Evolutionary conservation across 331 rosid genomes (phyloP).

Genomic region (Malus hybrid): DNA sequence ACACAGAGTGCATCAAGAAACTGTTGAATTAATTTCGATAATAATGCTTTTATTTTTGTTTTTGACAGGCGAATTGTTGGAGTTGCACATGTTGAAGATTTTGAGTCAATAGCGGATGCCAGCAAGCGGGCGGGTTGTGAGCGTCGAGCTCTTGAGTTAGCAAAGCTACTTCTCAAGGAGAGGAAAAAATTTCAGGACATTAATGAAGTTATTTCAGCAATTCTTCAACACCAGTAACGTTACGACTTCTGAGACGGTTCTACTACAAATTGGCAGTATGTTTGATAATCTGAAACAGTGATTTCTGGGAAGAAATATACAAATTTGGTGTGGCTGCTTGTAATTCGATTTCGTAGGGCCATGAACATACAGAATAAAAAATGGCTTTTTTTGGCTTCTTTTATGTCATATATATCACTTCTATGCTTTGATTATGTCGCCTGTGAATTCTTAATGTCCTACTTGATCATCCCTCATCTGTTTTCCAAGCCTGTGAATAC

Average conservation of each 20-base stretch:
- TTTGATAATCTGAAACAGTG: not conserved
- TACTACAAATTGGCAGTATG: too few species aligned
- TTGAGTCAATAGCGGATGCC: constrained; percentile 64
- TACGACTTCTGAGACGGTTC: too few species aligned
- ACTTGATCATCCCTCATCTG: not conserved
- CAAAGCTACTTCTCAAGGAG: constrained; percentile 68
- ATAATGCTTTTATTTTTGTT: not conserved
- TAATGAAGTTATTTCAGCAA: constrained; percentile 45
- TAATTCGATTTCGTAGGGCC: not conserved
- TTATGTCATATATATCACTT: not conserved
- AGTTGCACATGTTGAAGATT: constrained; percentile 87
- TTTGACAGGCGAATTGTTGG: constrained; percentile 82
- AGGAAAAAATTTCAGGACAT: constrained; percentile 48
- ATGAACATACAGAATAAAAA: not conserved
- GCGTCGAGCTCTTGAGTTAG: constrained; percentile 53
- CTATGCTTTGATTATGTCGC: not conserved
- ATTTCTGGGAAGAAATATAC: not conserved
- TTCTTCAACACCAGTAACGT: constrained; percentile 28
- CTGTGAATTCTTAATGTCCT: not conserved
- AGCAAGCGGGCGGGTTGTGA: constrained; percentile 59
- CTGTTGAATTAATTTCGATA: too few species aligned
- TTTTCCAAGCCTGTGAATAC: not conserved
- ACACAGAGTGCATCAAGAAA: too few species aligned
- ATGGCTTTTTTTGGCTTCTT: not conserved
- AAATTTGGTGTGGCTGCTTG: not conserved